phyloP scores from a whole-genome alignment of 352 stramenopile species.

The Globisporangium ultimum region DNA sequence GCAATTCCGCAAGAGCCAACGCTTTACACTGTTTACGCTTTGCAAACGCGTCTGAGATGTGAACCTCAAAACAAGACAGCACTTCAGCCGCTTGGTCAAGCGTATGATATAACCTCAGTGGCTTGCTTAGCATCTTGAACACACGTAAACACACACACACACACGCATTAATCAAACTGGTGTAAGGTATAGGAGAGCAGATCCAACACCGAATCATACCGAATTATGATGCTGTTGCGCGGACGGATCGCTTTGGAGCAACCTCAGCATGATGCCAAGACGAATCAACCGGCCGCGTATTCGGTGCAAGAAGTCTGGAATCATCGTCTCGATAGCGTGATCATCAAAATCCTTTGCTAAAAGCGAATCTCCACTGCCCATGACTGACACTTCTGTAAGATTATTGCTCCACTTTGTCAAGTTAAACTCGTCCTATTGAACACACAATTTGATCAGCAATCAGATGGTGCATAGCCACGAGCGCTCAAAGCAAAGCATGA shows the following conservation, averaged over 20 bases:
- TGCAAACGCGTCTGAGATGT: conserved; percentile 2
- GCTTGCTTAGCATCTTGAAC: conserved; percentile 5
- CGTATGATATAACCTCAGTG: neutral
- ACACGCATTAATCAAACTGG: neutral
- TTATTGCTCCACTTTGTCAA: conserved; percentile 36
- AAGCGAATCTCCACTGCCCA: conserved; percentile 27
- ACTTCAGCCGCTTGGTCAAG: neutral
- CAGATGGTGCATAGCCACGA: neutral
- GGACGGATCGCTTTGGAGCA: conserved; percentile 23
- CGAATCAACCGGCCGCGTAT: conserved; percentile 23
- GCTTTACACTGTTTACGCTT: neutral
- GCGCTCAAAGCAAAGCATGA: conserved; percentile 3
- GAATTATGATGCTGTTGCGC: neutral
- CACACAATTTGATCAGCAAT: neutral
- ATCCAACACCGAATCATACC: neutral
- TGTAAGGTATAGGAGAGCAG: neutral
- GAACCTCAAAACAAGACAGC: conserved; percentile 5
- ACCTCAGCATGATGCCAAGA: conserved; percentile 32
- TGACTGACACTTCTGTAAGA: conserved; percentile 22
- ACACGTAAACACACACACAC: neutral
- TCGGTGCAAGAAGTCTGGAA: conserved; percentile 30
- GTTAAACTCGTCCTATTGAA: conserved; percentile 41
- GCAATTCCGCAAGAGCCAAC: neutral
- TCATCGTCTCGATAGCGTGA: conserved; percentile 16
- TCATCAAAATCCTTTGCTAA: conserved; percentile 18